These are phyloP conservation scores for Nakazawaea ernobii DNA, from an alignment of 805 yeast genomes.

Conservation along the genomic window DNA sequence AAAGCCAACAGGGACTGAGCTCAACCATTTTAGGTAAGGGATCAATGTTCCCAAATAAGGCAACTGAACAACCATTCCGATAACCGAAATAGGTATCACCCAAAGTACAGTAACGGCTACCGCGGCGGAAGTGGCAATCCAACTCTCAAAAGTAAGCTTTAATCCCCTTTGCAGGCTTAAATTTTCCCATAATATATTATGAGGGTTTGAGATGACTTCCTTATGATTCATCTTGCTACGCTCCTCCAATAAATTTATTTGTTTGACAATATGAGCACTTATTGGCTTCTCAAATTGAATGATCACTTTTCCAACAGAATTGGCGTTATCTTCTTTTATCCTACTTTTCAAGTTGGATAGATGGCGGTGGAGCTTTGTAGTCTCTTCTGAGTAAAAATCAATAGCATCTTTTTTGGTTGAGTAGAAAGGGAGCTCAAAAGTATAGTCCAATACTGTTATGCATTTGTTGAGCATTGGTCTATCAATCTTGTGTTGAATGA, in stretches of 20 bases:
- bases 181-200: slow-evolving; percentile 71
- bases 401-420: neutral
- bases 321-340: slow-evolving; percentile 7
- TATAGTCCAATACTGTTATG: neutral
- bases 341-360: slow-evolving; percentile 2
- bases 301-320: slow-evolving; percentile 41
- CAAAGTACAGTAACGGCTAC: slow-evolving; percentile 50
- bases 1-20: slow-evolving; percentile 45
- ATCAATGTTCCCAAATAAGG: slow-evolving; percentile 57
- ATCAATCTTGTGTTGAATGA: neutral
- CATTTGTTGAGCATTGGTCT: neutral
- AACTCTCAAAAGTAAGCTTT: slow-evolving; percentile 30
- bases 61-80: slow-evolving; percentile 70
- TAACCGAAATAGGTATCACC: slow-evolving; percentile 79
- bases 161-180: slow-evolving; percentile 33
- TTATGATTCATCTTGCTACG: slow-evolving; percentile 38
- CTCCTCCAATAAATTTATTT: slow-evolving; percentile 41
- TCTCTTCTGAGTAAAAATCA: slow-evolving; percentile 1
- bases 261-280: slow-evolving; percentile 61
- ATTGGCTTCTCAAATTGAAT: slow-evolving; percentile 52
- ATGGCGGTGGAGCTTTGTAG: neutral
- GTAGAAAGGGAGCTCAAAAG: slow-evolving; percentile 5
- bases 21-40: slow-evolving; percentile 55
- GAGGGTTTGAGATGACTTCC: slow-evolving; percentile 51
- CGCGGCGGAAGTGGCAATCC: slow-evolving; percentile 38